phyloP scores from a whole-genome alignment of 2,329 filamentous ascomycete genomes.

The Hysterium pulicare region DNA sequence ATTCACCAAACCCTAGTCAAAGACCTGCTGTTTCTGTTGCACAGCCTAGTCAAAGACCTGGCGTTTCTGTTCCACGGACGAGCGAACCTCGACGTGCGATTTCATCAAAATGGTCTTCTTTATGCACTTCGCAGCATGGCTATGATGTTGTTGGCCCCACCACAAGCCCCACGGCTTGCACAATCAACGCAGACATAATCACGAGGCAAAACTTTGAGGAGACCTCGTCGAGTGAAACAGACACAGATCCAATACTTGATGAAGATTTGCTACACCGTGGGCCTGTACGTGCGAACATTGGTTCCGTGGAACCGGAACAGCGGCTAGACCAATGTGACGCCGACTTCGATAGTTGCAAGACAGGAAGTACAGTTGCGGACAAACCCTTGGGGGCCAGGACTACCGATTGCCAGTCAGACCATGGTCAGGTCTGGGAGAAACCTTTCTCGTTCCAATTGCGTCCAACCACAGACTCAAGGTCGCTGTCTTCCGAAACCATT shows the following conservation, averaged over 20 bases:
- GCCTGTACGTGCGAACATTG: not conserved
- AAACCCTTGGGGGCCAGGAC: not conserved
- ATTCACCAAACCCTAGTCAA: not conserved
- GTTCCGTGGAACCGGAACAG: not conserved
- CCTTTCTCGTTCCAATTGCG: not conserved
- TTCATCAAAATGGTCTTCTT: no score
- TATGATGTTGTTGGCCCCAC: no score
- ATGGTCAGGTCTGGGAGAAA: not conserved
- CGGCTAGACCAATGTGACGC: not conserved
- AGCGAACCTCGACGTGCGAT: not conserved
- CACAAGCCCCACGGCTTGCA: no score
- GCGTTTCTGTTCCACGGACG: not conserved
- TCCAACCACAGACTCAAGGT: not conserved
- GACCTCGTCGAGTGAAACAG: not conserved
- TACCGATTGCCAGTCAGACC: not conserved
- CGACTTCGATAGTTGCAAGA: no score
- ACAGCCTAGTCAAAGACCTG: not conserved
- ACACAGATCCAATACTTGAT: not conserved
- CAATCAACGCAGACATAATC: no score
- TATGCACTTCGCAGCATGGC: no score
- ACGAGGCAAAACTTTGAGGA: not conserved
- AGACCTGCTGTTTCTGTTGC: not conserved
- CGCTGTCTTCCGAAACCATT: not conserved
- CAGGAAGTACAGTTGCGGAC: no score
- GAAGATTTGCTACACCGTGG: not conserved